Base-by-base conservation (phyloP, 768 basidiomycete species). In the Trametes elegans region DNA sequence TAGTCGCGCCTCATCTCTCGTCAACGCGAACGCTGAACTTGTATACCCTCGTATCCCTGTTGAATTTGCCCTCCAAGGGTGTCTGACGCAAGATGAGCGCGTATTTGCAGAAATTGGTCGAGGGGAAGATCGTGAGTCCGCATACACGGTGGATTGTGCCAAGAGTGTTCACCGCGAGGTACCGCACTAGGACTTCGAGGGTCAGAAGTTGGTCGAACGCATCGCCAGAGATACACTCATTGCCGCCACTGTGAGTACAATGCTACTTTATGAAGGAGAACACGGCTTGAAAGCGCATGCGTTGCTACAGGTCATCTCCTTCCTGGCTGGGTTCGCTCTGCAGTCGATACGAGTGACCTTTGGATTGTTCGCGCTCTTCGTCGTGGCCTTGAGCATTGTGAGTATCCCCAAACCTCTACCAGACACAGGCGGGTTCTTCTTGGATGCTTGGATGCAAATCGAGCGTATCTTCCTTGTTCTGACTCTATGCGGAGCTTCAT, bases 131-230 rank as follows among this genome's bases (percentile, higher is more conserved):
- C 18, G 71, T 72, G 44, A 10, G 71, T 65, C 9, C 31, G 3
- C 5, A 21, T 3, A 23, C 13, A 14, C 10, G n/a, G 18, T 21
- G 16, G 3, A 16, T 18, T 13, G 7, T 48, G 7, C 29, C 49
- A 7, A 31, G 10, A 13, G 3, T 19, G 29, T 7, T 19, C 27
- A 34, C 26, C 10, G 13, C 19, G 11, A 31, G n/a, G n/a, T n/a
- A n/a, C n/a, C n/a, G n/a, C 16, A 0, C 16, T 32, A 86, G 84
- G 84, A 86, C 64, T 86, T 85, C 69, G 77, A 77, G 49, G 84
- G 83, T 2, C 84, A 86, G 64, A 75, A 75, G 41, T 61, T 71
- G 13, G 82, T 81, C 3, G 83, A 85, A 41, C 61, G 68, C 44
- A 71, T 82, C 32, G 65, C 76, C 9, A 72, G 73, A 14, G 58